Conservation (phyloP, 805 yeast genomes). For the Kurtzmaniella fragi region DNA sequence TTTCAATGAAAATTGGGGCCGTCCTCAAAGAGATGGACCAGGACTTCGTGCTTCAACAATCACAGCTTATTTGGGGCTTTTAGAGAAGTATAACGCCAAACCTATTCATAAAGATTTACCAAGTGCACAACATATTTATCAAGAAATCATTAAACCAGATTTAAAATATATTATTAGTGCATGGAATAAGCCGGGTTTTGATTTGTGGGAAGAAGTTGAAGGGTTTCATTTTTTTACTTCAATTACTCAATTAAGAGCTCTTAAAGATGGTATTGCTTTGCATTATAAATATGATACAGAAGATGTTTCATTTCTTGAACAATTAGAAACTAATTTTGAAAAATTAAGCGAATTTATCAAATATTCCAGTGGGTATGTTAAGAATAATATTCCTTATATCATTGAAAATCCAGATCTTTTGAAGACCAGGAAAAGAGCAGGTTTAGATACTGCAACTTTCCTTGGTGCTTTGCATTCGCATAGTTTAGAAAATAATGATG, state of each 20-base stretch:
- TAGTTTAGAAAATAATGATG: conserved; percentile 29
- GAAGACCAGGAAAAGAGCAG: conserved; percentile 46
- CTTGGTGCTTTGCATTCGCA: conserved; percentile 49
- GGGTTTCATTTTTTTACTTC: conserved; percentile 78
- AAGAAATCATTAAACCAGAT: conserved; percentile 60
- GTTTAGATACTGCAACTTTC: conserved; percentile 75
- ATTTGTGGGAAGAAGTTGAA: conserved; percentile 87
- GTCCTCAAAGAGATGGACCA: conserved; percentile 96
- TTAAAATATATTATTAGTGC: conserved; percentile 53
- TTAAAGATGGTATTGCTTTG: conserved; percentile 49
- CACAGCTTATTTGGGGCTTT: conserved; percentile 45
- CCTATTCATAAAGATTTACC: conserved; percentile 20
- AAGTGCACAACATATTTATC: conserved; percentile 36
- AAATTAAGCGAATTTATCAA: conserved; percentile 35
- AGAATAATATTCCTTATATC: conserved; percentile 45
- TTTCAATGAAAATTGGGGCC: conserved; percentile 74
- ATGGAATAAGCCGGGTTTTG: conserved; percentile 73
- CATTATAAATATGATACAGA: conserved; percentile 22
- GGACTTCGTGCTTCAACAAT: conserved; percentile 71
- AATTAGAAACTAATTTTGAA: conserved; percentile 24
- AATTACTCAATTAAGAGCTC: conserved; percentile 65
- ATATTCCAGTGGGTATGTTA: conserved; percentile 39
- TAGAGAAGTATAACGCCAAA: conserved; percentile 24
- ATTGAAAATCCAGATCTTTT: conserved; percentile 61
- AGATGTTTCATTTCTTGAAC: conserved; percentile 19